Evolutionary conservation across 805 yeast genomes (phyloP).

Genomic region (Millerozyma miso): DNA sequence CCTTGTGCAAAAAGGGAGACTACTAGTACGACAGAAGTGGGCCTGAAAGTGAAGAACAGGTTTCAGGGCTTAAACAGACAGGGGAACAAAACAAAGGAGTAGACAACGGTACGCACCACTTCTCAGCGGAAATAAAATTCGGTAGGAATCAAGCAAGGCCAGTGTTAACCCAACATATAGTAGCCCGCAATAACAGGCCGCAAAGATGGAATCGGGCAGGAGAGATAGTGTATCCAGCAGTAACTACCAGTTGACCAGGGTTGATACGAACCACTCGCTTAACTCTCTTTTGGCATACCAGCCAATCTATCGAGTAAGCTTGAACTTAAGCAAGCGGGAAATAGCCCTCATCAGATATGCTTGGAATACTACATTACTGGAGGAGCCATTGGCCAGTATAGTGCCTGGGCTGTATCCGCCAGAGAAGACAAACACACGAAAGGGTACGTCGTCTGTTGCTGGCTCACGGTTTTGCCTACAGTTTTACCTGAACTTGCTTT

Average conservation of each 20-base stretch:
- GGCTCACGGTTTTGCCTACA: slow-evolving; percentile 68
- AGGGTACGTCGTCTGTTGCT: slow-evolving; percentile 21
- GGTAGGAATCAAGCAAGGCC: no score
- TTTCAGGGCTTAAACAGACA: no score
- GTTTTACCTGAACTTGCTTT: slow-evolving; percentile 64
- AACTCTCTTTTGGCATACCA: slow-evolving; percentile 16
- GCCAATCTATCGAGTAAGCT: slow-evolving; percentile 15
- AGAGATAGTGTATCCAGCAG: not conserved
- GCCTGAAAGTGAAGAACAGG: no score
- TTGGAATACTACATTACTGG: slow-evolving; percentile 43
- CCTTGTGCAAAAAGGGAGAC: no score
- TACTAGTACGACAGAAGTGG: no score
- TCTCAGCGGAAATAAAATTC: no score
- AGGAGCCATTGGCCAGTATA: slow-evolving; percentile 23
- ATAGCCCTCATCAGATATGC: slow-evolving; percentile 44
- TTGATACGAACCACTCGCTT: slow-evolving; percentile 19
- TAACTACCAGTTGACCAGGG: slow-evolving; percentile 22
- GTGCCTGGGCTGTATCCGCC: slow-evolving; percentile 38
- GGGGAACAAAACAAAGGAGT: no score
- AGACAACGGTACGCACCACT: no score
- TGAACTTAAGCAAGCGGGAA: slow-evolving; percentile 29
- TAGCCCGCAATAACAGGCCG: no score
- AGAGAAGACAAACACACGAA: slow-evolving; percentile 8
- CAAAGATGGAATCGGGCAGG: not conserved
- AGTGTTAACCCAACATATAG: no score